phyloP scores from a whole-genome alignment of 441 rosid genomes.

The Gossypium schwendimanii region DNA sequence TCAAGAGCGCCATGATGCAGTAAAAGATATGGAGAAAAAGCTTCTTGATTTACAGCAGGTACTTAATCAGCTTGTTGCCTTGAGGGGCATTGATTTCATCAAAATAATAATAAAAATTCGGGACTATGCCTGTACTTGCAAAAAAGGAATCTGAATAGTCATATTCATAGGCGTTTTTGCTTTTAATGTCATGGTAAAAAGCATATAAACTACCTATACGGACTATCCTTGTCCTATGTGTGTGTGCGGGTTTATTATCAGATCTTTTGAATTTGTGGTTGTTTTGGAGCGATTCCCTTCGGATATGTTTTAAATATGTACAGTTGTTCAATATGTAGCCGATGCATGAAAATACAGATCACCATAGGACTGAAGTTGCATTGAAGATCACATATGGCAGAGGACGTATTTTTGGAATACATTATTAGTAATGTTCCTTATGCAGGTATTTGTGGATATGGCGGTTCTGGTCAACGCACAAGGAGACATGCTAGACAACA shows the following conservation, averaged over 20 bases:
- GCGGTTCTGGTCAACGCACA: conserved; percentile 95
- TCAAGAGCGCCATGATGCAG: conserved; percentile 97
- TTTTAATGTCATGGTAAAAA: neutral
- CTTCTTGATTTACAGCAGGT: conserved; percentile 96
- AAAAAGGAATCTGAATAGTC: neutral
- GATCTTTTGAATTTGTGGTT: neutral
- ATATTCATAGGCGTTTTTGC: neutral
- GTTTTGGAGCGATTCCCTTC: neutral
- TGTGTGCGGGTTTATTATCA: neutral
- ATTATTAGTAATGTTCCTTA: neutral
- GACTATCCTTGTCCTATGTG: neutral
- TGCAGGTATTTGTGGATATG: conserved; percentile 90
- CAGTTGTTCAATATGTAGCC: neutral
- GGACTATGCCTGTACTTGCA: neutral
- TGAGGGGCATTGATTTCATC: neutral
- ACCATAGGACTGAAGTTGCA: neutral
- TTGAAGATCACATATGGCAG: neutral
- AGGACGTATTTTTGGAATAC: neutral
- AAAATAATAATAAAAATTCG: neutral
- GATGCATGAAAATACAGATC: conserved; percentile 10
- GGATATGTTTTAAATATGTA: neutral
- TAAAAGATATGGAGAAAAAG: conserved; percentile 78
- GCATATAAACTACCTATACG: neutral
- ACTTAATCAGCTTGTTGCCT: conserved; percentile 10
- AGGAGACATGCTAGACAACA: conserved; percentile 93